These are phyloP conservation scores for Suhomyces terraborum DNA, from an alignment of 1,139 yeast species.

Conservation along the genomic window DNA sequence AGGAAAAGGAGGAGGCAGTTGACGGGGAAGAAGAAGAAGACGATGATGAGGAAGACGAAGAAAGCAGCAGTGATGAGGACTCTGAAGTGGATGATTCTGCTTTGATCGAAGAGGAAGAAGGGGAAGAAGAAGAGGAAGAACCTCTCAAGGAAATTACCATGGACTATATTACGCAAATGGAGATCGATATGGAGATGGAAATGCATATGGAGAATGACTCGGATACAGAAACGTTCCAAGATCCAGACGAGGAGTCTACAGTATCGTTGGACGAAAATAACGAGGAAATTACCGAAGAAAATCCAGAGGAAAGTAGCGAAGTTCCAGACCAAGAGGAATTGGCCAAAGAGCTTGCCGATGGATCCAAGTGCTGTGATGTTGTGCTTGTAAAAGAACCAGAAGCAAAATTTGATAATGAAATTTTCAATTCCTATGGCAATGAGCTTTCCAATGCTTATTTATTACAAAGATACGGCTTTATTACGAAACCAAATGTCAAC, in stretches of 20 bases:
- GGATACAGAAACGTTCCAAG: conserved; percentile 35
- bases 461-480: conserved; percentile 76
- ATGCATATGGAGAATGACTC: conserved; percentile 24
- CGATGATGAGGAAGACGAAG: conserved; percentile 4
- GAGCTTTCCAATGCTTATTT: conserved; percentile 62
- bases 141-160: conserved; percentile 35
- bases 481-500: conserved; percentile 54
- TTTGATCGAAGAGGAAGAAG: conserved; percentile 6
- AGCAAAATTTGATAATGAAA: conserved; percentile 49
- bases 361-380: conserved; percentile 59
- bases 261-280: conserved; percentile 26
- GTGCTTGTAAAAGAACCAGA: conserved; percentile 42
- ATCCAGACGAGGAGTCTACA: conserved; percentile 28
- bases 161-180: conserved; percentile 38
- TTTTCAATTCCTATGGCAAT: conserved; percentile 80
- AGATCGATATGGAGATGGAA: conserved; percentile 35
- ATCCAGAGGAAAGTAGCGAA: conserved; percentile 2
- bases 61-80: not conserved
- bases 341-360: conserved; percentile 35
- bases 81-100: conserved; percentile 6
- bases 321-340: conserved; percentile 26
- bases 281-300: not conserved
- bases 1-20: conserved; percentile 9
- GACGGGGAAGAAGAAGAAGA: conserved; percentile 11
- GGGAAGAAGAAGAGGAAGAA: conserved; percentile 9